A percentile compares a stretch with the other conserved stretches of the same genome.
Conservation (phyloP, 495 filamentous ascomycete species). For the Annulohypoxylon stygium region DNA sequence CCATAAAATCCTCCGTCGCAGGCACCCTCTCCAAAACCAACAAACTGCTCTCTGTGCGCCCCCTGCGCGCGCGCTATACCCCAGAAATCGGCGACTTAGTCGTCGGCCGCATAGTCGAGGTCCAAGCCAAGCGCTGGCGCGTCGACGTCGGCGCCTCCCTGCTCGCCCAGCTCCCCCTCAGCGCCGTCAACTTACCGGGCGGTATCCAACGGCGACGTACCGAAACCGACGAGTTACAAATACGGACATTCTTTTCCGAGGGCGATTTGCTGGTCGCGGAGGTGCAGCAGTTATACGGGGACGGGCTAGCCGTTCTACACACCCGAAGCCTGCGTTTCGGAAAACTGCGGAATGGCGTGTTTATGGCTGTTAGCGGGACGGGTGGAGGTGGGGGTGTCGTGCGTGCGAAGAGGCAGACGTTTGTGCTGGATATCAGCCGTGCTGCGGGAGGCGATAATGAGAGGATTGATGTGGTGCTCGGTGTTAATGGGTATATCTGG, state of each 20-base stretch:
- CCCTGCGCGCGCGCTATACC: conserved; percentile 91
- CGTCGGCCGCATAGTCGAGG: conserved; percentile 91
- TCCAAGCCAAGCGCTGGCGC: conserved; percentile 90
- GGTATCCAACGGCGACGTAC: conserved; percentile 92
- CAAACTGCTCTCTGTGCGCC: conserved; percentile 91
- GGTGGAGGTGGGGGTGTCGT: conserved; percentile 88
- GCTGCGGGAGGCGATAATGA: conserved; percentile 74
- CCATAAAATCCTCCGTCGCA: conserved; percentile 87
- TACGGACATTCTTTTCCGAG: conserved; percentile 91
- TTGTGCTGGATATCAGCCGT: conserved; percentile 69
- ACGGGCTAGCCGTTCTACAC: conserved; percentile 87
- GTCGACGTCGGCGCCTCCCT: conserved; percentile 90
- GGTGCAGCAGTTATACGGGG: conserved; percentile 84
- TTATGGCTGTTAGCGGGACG: conserved; percentile 81
- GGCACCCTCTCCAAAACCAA: conserved; percentile 92
- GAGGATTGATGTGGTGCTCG: conserved; percentile 87
- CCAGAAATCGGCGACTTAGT: conserved; percentile 97
- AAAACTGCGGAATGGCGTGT: conserved; percentile 92
- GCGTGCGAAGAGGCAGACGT: conserved; percentile 83
- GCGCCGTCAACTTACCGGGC: conserved; percentile 92
- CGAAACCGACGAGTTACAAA: conserved; percentile 94
- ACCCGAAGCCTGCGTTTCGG: conserved; percentile 92
- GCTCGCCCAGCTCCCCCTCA: conserved; percentile 84
- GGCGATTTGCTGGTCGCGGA: conserved; percentile 92
- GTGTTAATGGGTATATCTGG: conserved; percentile 97